Evolutionary conservation across 2,329 filamentous ascomycete species (phyloP).

Genomic region (Cladosporium cucumerinum): DNA sequence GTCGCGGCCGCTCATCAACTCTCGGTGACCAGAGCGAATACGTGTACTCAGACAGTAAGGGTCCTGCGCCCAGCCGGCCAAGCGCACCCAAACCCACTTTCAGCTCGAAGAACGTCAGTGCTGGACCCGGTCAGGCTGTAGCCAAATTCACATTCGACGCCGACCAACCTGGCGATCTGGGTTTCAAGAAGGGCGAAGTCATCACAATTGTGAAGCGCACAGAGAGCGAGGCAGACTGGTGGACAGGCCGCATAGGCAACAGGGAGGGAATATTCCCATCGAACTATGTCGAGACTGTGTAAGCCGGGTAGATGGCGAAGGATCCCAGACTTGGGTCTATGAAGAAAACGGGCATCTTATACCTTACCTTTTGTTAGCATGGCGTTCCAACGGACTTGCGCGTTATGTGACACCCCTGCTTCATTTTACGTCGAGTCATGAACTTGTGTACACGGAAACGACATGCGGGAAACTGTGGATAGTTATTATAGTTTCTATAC

Average conservation of each 20-base stretch:
- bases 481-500: neutral
- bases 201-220: conserved; percentile 95
- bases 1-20: conserved; percentile 36
- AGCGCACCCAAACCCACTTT: conserved; percentile 89
- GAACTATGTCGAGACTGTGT: conserved; percentile 33
- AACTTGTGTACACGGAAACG: neutral
- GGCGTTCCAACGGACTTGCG: conserved; percentile 5
- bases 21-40: conserved; percentile 49
- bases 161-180: conserved; percentile 86
- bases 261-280: conserved; percentile 84
- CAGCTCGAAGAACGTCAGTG: conserved; percentile 45
- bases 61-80: conserved; percentile 67
- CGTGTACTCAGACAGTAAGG: conserved; percentile 51
- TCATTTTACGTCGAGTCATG: neutral
- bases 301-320: neutral
- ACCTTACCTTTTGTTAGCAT: conserved; percentile 13
- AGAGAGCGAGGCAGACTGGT: conserved; percentile 93
- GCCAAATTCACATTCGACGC: conserved; percentile 93
- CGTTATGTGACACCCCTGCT: neutral
- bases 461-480: neutral
- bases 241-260: conserved; percentile 86
- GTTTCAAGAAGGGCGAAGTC: conserved; percentile 95
- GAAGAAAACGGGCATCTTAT: neutral
- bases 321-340: neutral
- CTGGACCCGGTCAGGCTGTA: conserved; percentile 71